Conservation (phyloP, 768 basidiomycete species). For the Rhodotorula toruloides region DNA sequence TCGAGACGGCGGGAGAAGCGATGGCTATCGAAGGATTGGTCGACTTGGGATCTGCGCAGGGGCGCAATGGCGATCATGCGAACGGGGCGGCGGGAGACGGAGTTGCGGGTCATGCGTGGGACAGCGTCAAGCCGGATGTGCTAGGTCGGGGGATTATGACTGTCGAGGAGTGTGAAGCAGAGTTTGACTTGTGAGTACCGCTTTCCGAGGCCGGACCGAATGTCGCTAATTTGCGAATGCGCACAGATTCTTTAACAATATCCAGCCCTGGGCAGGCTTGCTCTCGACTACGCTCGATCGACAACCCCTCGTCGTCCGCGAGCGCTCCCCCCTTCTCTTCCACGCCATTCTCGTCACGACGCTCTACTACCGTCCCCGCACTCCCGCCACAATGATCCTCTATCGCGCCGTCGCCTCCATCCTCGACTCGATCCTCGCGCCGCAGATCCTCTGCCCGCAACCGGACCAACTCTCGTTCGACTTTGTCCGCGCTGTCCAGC, state of each 20-base stretch:
- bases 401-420: conserved; percentile 30
- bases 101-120: neutral
- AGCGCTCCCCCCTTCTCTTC: conserved; percentile 34
- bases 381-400: conserved; percentile 9
- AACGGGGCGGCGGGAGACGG: neutral
- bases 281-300: conserved; percentile 26
- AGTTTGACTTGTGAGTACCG: conserved; percentile 24
- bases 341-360: conserved; percentile 36
- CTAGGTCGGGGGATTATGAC: conserved; percentile 21
- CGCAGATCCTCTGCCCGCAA: conserved; percentile 36
- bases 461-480: conserved; percentile 31
- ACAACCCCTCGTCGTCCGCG: conserved; percentile 16
- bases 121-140: conserved; percentile 21
- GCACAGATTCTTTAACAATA: conserved; percentile 19
- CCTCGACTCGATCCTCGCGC: conserved; percentile 32
- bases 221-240: neutral
- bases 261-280: conserved; percentile 26
- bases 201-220: neutral
- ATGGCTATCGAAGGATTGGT: conserved; percentile 37
- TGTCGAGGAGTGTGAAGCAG: conserved; percentile 22
- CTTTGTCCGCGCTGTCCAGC: conserved; percentile 29
- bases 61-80: too few species aligned
- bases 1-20: conserved; percentile 34
- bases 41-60: conserved; percentile 14
- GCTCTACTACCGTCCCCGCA: conserved; percentile 34